Evolutionary conservation across 139 green algal genomes (phyloP), one percentile per base, ranked within the genome.

Genomic region (Chlamydomonas incerta): DNA sequence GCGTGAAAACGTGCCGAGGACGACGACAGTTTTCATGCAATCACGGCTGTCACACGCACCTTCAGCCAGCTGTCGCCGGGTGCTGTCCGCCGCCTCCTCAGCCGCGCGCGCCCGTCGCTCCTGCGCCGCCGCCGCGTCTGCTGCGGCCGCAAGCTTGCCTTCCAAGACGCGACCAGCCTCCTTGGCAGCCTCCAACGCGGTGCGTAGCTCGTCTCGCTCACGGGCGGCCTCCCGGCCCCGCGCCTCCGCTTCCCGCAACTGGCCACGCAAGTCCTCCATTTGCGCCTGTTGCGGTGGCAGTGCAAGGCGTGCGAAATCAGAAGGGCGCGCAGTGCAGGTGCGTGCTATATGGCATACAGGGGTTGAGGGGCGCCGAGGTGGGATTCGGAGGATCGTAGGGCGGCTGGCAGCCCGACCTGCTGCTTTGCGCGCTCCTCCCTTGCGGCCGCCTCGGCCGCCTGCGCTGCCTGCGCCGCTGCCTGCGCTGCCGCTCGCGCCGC

Each of bases 91-190:
- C 37, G 17, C 62, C 0, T 21, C 60, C 26, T 68, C 76, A 62
- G 76, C 58, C 29, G 37, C 62, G 29, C 31, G n/a, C 26, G 62
- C 62, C 37, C 76, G 62, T 26, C 76, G 60, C 62, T 83, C 62
- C 29, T 28, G 65, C 41, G 47, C 47, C 41, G n/a, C 46, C 13
- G 77, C 63, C 20, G 79, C 79, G 47, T 75, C 47, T 24, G 35
- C 47, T 23, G 65, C 66, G 47, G 17, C 65, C 79, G 46, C 47
- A 37, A 83, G 62, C 76, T 34, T 47, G 3, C 28, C n/a, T 4
- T 34, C 63, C 24, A 82, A 37, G 0, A 6, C 37, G 2, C 35
- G 26, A 9, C 9, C 37, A 29, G 68, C 26, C 62, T 60, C 37
- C 60, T 26, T 37, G 14, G 76, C 63, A 1, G 18, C 75, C 13